A percentile compares a stretch with the other conserved stretches of the same genome.
phyloP scores from a whole-genome alignment of 2,329 filamentous ascomycete species.

The Akanthomyces lecanii region DNA sequence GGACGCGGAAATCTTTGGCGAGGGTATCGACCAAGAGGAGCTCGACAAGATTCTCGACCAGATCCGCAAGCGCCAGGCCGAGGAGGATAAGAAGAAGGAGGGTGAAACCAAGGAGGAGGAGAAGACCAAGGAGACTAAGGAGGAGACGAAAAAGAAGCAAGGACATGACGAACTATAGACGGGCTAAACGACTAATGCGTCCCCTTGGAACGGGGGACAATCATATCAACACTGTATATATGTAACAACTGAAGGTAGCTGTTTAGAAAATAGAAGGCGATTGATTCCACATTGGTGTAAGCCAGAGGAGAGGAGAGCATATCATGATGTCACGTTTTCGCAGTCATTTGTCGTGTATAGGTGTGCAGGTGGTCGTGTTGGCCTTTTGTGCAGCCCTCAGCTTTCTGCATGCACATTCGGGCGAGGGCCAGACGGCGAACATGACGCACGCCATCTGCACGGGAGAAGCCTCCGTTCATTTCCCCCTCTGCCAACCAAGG shows the following conservation, averaged over 20 bases:
- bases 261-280: slow-evolving; percentile 7
- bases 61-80: slow-evolving; percentile 29
- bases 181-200: background rate
- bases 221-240: slow-evolving; percentile 15
- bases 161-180: slow-evolving; percentile 15
- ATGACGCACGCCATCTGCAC: background rate
- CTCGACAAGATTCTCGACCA: slow-evolving; percentile 47
- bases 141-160: slow-evolving; percentile 1
- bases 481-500: background rate
- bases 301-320: background rate
- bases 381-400: background rate
- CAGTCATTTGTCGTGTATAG: background rate
- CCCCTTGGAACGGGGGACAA: background rate
- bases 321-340: background rate
- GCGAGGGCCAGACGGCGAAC: background rate
- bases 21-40: slow-evolving; percentile 39
- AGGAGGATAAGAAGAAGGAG: slow-evolving; percentile 25
- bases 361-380: background rate
- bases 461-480: background rate
- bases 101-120: slow-evolving; percentile 21
- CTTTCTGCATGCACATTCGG: background rate
- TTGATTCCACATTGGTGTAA: background rate
- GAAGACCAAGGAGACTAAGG: slow-evolving; percentile 16
- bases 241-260: slow-evolving; percentile 11
- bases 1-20: slow-evolving; percentile 26